A percentile compares a stretch with the other conserved stretches of the same genome.
Conservation (phyloP, 2,329 filamentous ascomycete species). For the Aspergillus aculeatinus region DNA sequence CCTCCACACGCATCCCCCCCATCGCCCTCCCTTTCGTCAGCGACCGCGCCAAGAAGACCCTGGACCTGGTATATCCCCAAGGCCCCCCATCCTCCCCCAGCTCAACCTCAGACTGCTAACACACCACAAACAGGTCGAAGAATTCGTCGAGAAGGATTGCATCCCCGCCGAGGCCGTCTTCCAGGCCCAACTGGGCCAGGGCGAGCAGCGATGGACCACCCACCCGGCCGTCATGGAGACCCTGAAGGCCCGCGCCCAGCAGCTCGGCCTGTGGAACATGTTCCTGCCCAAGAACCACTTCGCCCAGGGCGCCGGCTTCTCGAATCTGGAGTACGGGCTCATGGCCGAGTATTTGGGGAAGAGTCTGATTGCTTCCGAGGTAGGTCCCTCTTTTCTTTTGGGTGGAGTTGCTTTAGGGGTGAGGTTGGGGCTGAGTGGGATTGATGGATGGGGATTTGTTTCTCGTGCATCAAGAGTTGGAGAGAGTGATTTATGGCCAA, state of each 20-base stretch:
- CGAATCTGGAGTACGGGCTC: slow-evolving; percentile 92
- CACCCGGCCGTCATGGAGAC: slow-evolving; percentile 84
- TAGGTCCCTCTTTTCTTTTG: slow-evolving; percentile 17
- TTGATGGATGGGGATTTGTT: too few relatives aligned
- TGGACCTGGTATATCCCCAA: slow-evolving; percentile 63
- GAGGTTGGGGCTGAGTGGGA: too few relatives aligned
- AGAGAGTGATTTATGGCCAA: neutral
- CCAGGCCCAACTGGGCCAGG: slow-evolving; percentile 74
- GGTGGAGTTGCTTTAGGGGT: neutral
- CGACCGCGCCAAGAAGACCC: slow-evolving; percentile 76
- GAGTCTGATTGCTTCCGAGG: slow-evolving; percentile 75
- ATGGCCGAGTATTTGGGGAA: slow-evolving; percentile 97
- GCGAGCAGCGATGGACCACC: slow-evolving; percentile 72
- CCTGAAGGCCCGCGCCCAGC: slow-evolving; percentile 77
- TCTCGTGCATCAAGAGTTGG: too few relatives aligned
- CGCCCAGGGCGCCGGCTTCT: slow-evolving; percentile 90
- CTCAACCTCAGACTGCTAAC: neutral
- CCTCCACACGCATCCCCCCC: slow-evolving; percentile 54
- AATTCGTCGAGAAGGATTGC: slow-evolving; percentile 96
- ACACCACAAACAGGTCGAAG: slow-evolving; percentile 63
- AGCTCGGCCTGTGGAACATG: slow-evolving; percentile 95
- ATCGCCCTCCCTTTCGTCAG: slow-evolving; percentile 68
- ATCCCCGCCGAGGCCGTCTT: slow-evolving; percentile 80
- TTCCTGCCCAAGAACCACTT: slow-evolving; percentile 95
- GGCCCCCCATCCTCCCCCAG: neutral